Evolutionary conservation across 1,284 basidiomycete genomes (phyloP).

Genomic region (Gyrodon tennesseensis): DNA sequence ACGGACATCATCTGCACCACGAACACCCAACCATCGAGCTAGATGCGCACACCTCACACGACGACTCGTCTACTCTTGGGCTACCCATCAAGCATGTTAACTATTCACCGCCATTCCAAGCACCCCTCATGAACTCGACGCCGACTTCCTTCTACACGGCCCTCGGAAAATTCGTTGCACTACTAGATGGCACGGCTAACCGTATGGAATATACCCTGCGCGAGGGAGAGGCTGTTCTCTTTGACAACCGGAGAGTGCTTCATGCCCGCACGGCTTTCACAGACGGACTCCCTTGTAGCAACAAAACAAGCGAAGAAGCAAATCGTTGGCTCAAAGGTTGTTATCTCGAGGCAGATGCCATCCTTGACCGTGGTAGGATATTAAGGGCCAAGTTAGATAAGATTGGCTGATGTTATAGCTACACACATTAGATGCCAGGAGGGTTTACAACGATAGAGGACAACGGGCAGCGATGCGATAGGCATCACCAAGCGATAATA

Average conservation of each 20-base stretch:
- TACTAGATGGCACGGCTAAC: conserved; percentile 60
- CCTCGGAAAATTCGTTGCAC: conserved; percentile 61
- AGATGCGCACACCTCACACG: conserved; percentile 34
- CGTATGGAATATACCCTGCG: conserved; percentile 68
- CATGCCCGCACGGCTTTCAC: conserved; percentile 85
- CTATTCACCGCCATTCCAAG: conserved; percentile 97
- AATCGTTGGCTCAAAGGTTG: conserved; percentile 73
- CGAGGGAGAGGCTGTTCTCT: conserved; percentile 88
- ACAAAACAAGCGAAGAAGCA: conserved; percentile 43
- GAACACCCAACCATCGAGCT: conserved; percentile 83
- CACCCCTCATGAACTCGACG: conserved; percentile 59
- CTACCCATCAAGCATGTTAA: conserved; percentile 67
- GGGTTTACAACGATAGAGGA: conserved; percentile 7
- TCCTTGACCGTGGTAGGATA: conserved; percentile 57
- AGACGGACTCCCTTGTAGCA: conserved; percentile 40
- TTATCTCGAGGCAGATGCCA: conserved; percentile 68
- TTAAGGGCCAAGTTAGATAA: conserved; percentile 35
- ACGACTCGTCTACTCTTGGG: conserved; percentile 22
- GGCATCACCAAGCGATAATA: not conserved
- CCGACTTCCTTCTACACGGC: conserved; percentile 65
- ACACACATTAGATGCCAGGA: not conserved
- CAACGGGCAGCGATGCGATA: not conserved
- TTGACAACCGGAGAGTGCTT: conserved; percentile 92
- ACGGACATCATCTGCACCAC: conserved; percentile 79
- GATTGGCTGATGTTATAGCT: conserved; percentile 7